Base-by-base conservation (phyloP, 257 asterid species). In the Solanum paucissectum region DNA sequence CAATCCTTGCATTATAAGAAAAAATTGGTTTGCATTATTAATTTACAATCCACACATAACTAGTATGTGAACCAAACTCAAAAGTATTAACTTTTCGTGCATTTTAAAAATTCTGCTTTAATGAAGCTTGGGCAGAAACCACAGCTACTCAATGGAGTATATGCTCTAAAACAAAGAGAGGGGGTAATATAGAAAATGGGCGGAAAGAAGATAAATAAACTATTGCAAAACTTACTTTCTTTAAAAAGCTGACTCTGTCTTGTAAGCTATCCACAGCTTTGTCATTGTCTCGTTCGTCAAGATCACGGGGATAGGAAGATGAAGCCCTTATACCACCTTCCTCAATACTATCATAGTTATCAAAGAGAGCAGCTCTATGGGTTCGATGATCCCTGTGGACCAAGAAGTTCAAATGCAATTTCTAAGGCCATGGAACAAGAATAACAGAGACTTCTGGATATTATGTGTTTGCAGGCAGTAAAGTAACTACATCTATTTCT, bases 201-300 rank as follows among this genome's bases (percentile, higher is more conserved):
- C 64, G n/a, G 83, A 37, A 64, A 62, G 87, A 72, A 85, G 83
- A 85, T 18, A 72, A 71, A 87, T 86, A 38, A 76, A 85, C 4
- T 10, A 33, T n/a, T 7, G 32, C n/a, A 68, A 32, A 86, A 82
- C 94, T 91, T 90, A 97, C 98, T 89, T 93, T 93, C 91, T 95
- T 97, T 90, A 95, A 83, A 88, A 95, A 93, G 94, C 93, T 93
- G 93, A 95, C 99, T 93, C 98, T 92, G 40, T 97, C 98, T 12
- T 97, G 98, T 84, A 97, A 94, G 90, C 93, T 95, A 88, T 93
- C 98, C 88, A 95, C 87, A 71, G 96, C 93, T 89, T 90, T 93
- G 86, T 94, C 98, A 83, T 95, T 95, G 66, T 91, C 97, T 62
- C 88, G 94, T 49, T 95, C 99, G 10, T 94, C 96, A 25, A 88